These are phyloP conservation scores for Gnomoniopsis sp. DNA, from an alignment of 2,329 filamentous ascomycete species.

Conservation along the genomic window DNA sequence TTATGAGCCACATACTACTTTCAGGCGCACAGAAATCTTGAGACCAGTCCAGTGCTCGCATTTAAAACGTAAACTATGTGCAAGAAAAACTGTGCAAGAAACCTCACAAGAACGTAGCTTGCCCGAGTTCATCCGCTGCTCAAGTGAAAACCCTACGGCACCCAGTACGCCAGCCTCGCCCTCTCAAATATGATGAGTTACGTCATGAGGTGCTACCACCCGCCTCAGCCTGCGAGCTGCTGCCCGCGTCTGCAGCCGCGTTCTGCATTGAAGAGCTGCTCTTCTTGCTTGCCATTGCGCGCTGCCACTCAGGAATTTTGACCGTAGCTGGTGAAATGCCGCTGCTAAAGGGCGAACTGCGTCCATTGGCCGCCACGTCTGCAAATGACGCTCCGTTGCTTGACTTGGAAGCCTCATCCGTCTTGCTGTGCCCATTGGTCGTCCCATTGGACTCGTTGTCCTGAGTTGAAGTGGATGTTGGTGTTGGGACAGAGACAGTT, in stretches of 20 bases:
- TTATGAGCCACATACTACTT: no score
- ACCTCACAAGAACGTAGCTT: background rate
- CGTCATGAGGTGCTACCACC: conserved; percentile 12
- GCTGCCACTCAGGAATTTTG: conserved; percentile 77
- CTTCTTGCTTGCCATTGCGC: conserved; percentile 61
- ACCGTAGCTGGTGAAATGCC: conserved; percentile 53
- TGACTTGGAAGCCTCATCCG: conserved; percentile 32
- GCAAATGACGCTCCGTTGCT: conserved; percentile 23
- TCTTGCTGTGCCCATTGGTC: conserved; percentile 23
- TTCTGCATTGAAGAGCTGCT: conserved; percentile 19
- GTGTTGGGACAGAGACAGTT: conserved; percentile 19
- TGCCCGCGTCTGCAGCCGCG: conserved; percentile 10
- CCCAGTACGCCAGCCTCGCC: background rate
- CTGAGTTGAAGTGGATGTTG: conserved; percentile 21
- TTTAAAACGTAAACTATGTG: no score
- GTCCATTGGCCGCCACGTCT: conserved; percentile 33
- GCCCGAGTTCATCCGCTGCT: background rate
- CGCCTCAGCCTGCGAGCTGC: conserved; percentile 14
- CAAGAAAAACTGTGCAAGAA: no score
- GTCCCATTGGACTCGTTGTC: conserved; percentile 25
- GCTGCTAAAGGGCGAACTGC: conserved; percentile 45
- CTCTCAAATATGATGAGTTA: background rate
- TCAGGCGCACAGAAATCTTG: no score
- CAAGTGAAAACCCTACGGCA: background rate
- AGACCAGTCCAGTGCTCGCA: no score